Evolutionary conservation across 208 protist species (phyloP).

Genomic region (Trypanosomatidae sp.): DNA sequence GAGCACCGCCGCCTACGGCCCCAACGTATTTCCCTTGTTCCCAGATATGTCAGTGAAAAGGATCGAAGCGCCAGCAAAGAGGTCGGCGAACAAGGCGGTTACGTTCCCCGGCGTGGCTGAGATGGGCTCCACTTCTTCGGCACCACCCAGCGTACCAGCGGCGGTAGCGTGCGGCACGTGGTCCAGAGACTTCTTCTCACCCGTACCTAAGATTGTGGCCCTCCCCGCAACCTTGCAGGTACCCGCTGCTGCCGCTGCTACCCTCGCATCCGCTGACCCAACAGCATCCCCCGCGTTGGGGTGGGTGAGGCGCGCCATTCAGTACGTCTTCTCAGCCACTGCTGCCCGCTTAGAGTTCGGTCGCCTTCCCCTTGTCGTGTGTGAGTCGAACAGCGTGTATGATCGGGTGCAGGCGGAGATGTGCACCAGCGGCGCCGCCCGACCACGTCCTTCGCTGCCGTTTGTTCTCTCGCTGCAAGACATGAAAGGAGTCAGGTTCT

Average conservation of each 20-base stretch:
- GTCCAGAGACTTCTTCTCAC: too few relatives aligned
- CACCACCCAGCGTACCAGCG: background rate
- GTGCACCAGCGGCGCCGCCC: background rate
- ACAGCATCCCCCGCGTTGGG: background rate
- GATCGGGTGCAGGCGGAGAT: background rate
- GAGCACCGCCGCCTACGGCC: conserved; percentile 1
- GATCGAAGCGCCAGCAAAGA: background rate
- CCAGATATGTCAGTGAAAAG: background rate
- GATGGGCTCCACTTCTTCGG: background rate
- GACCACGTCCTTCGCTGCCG: background rate
- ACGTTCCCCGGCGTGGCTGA: background rate
- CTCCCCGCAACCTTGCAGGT: too few relatives aligned
- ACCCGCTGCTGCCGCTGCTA: too few relatives aligned
- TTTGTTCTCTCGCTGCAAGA: conserved; percentile 17
- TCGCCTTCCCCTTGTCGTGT: conserved; percentile 14
- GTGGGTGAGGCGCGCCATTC: conserved; percentile 15
- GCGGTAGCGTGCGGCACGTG: background rate
- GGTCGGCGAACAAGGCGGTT: background rate
- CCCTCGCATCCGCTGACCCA: too few relatives aligned
- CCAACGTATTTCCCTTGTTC: conserved; percentile 30
- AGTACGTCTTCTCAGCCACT: conserved; percentile 15
- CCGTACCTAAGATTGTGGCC: too few relatives aligned
- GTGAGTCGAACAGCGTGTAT: conserved; percentile 8
- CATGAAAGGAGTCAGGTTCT: background rate
- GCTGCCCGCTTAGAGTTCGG: conserved; percentile 12